Conservation (phyloP, 2,329 filamentous ascomycete species). For the Neonectria sp. region DNA sequence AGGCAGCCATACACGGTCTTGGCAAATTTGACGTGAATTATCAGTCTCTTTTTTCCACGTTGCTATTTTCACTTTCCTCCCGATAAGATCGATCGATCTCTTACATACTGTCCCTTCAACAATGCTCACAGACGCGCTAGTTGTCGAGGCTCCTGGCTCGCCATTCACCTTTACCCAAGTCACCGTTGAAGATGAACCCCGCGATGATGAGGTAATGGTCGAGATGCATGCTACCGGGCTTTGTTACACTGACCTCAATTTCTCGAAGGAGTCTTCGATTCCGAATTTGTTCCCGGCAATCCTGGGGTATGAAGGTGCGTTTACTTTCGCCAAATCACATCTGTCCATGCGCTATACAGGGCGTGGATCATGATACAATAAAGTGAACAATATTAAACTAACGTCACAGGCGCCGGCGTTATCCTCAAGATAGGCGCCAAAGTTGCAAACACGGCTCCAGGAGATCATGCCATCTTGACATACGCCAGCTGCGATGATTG, state of each 20-base stretch:
- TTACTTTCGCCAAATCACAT: not conserved
- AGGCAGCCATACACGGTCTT: too few relatives aligned
- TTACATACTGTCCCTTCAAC: not conserved
- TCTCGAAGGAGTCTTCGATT: not conserved
- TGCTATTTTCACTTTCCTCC: too few relatives aligned
- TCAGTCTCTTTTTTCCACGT: too few relatives aligned
- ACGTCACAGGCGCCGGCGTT: not conserved
- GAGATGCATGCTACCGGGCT: not conserved
- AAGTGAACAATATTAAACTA: too few relatives aligned
- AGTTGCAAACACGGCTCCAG: not conserved
- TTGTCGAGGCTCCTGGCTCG: not conserved
- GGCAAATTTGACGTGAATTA: too few relatives aligned
- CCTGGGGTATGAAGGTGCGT: not conserved
- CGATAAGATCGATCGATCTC: too few relatives aligned
- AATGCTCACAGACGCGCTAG: not conserved
- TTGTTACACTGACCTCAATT: not conserved
- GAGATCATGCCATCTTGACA: not conserved
- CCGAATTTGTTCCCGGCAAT: not conserved
- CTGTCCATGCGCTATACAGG: too few relatives aligned
- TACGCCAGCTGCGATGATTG: not conserved
- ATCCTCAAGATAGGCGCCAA: not conserved
- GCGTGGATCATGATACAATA: too few relatives aligned
- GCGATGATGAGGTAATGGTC: not conserved
- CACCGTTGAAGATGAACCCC: not conserved
- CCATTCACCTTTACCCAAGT: not conserved